Base-by-base conservation (phyloP, 345 rosid genomes). In the Raphanus raphanistrum region DNA sequence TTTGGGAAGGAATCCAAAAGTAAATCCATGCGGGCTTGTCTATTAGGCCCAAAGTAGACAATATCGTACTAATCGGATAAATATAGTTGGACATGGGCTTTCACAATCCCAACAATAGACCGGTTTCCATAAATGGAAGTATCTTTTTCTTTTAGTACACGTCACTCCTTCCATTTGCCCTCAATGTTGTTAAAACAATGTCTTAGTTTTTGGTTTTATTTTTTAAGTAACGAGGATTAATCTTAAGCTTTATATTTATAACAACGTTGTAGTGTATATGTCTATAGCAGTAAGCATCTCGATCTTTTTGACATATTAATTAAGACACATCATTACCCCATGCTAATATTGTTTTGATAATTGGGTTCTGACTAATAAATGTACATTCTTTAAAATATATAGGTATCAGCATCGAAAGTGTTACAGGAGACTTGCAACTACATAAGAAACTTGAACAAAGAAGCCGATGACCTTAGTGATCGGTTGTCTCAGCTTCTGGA, bases 341-440 rank as follows among this genome's bases (percentile, higher is more conserved):
- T 48, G 63, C 45, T 10, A 43, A 52, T 1, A 45, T 21, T 12
- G 25, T 61, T 54, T 70, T 28, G 62, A 27, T 38, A 15, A 52
- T 52, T 52, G 25, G 25, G 58, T 16, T 52, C 55, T 50, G 21
- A 52, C 63, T 70, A 55, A 12, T 28, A 2, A 55, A 13, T 71
- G 38, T 59, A 48, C 55, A n/a, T 48, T 48, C 16, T 48, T 48
- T 4, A 4, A 43, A 48, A 48, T 48, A n/a, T 48, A 13, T 48
- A 94, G 98, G 95, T 84, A 68, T 90, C 98, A 68, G 95, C 97
- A 58, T 86, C 98, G 1, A 94, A 85, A 80, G 97, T 94, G 62
- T 84, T 94, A 66, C 97, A 92, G 63, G 98, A 94, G 81, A 94
- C 98, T 12, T 94, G 98, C 89, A 89, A 90, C 84, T 90, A 94